Evolutionary conservation across 148 eudicot species (phyloP), one percentile per base, ranked within the genome.

Genomic region (Heliosperma pusillum): DNA sequence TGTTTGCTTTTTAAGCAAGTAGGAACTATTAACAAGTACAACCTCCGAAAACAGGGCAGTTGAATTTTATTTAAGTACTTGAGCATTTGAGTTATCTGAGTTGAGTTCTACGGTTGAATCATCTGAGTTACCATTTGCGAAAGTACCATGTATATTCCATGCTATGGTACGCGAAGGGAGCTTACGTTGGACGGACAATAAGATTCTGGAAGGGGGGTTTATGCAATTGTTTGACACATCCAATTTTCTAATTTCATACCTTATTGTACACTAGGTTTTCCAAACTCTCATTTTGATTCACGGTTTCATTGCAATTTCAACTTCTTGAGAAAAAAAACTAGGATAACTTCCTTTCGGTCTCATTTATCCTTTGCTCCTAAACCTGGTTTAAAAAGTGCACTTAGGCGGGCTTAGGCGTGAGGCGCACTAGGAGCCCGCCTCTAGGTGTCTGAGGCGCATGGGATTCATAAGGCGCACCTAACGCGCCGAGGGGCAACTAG

Each of bases 141-240:
- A 59, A 21, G 20, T 33, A 21, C 40, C 9, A 50, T 66, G 53
- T 72, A 76, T 76, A 71, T 67, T 12, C 36, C 36, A 40, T 52
- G 11, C 10, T 30, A 53, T 70, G 17, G 11, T 20, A 70, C 16
- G 62, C 27, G 50, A 58, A 58, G 7, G 5, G 52, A 60, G 20
- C 17, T 59, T 59, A 21, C 55, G 12, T 42, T 0, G 50, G 27
- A 76, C 25, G 5, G 6, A 57, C 40, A 24, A 7, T 61, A 16
- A 36, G 57, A 67, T 53, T 55, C 5, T 8, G 33, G 7, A 20
- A 26, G 44, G 7, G 29, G 26, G 10, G 22, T 61, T 10, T 11
- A 61, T 61, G 13, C 17, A 50, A 61, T 27, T 8, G 63, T 61
- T 50, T 3, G 7, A 24, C 66, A 61, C 9, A 26, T 24, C 66